Evolutionary conservation across 1,284 basidiomycete species (phyloP).

Genomic region (Neonothopanus nambi): DNA sequence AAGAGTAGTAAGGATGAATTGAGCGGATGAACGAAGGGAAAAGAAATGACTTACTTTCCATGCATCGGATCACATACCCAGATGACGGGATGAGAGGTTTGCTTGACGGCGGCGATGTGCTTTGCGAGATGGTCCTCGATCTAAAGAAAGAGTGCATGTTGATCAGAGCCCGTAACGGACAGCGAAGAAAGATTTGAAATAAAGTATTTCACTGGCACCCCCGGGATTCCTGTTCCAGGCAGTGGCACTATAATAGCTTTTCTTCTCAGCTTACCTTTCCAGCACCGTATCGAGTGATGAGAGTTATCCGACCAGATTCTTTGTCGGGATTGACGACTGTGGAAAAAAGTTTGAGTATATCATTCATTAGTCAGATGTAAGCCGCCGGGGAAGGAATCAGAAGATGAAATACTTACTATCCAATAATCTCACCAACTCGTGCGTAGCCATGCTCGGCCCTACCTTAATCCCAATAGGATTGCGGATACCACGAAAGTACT

Average conservation of each 20-base stretch:
- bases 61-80: slow-evolving; percentile 99
- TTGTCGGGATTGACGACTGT: slow-evolving; percentile 85
- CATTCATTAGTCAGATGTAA: too few relatives aligned
- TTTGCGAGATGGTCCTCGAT: slow-evolving; percentile 75
- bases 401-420: slow-evolving; percentile 57
- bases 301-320: slow-evolving; percentile 81
- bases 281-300: slow-evolving; percentile 94
- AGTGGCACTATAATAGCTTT: too few relatives aligned
- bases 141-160: slow-evolving; percentile 43
- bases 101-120: slow-evolving; percentile 85
- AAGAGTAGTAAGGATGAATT: too few relatives aligned
- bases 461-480: slow-evolving; percentile 98
- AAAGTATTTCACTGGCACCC: too few relatives aligned
- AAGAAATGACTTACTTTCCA: slow-evolving; percentile 84
- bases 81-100: slow-evolving; percentile 82
- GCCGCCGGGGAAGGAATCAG: neutral
- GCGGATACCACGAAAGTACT: slow-evolving; percentile 92
- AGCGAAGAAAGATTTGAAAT: neutral
- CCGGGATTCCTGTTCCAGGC: too few relatives aligned
- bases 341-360: slow-evolving; percentile 6
- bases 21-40: too few relatives aligned
- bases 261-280: slow-evolving; percentile 69
- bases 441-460: slow-evolving; percentile 82
- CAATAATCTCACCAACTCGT: slow-evolving; percentile 81
- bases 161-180: neutral